Base-by-base conservation (phyloP, 768 basidiomycete species). In the Tulasnella calospora region DNA sequence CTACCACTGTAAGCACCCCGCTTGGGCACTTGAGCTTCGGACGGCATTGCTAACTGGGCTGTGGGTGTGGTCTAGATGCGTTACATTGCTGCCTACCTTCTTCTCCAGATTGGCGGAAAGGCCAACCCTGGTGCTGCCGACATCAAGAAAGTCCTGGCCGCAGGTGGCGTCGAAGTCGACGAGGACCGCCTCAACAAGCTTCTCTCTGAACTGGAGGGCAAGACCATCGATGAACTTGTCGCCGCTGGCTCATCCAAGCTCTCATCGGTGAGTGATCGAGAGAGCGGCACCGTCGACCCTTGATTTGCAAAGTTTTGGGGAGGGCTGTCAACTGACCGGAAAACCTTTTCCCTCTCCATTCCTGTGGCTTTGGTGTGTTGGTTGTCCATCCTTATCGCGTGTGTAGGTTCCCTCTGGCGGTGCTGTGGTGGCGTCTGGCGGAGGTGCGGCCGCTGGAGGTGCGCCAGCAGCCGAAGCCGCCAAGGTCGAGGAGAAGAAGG, bases 91-190 rank as follows among this genome's bases (percentile, higher is more conserved):
- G 94, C 95, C 81, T 99, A 98, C 89, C 91, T 99, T 79, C 95
- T 99, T 85, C 95, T 98, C 87, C 92, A 93, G 85, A 89, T 91
- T 84, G 98, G 95, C 81, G 98, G 98, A 77, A 98, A 98, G 83
- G 86, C 91, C 82, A 90, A 89, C 80, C 96, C 98, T 80, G 91
- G 92, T 79, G 94, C 93, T 76, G 89, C 83, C 70, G 96, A 98
- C 84, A 88, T 99, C 87, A 95, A 91, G 87, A 91, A 91, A 83
- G 90, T 99, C 83, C 91, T 99, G 82, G 85, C 83, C 76, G 87
- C 92, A 80, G 98, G 95, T 82, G 95, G 94, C 82, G 92, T 98
- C 82, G 95, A 97, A 84, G 88, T 90, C 69, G 96, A 99, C 81
- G 89, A 93, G 3, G 90, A 89, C 61, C 92, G 93, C 81, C 88